These are phyloP conservation scores for Ogataea hybrid DNA, from an alignment of 1,139 yeast genomes.

Conservation along the genomic window DNA sequence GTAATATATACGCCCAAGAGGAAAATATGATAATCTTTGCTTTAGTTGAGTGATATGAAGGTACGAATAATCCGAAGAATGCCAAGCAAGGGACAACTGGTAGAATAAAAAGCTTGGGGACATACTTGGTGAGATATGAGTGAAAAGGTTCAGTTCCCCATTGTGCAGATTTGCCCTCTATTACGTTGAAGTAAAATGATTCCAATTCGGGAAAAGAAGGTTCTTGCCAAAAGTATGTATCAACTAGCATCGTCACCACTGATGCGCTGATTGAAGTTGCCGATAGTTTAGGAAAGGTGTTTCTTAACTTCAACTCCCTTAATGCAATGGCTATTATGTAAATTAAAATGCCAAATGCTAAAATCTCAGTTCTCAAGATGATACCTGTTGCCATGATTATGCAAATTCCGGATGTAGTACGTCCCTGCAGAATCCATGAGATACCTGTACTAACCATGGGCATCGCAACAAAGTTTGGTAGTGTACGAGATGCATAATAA, in stretches of 20 bases:
- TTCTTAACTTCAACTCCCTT: slow-evolving; percentile 43
- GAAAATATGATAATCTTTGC: slow-evolving; percentile 44
- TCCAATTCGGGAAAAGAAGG: slow-evolving; percentile 65
- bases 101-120: slow-evolving; percentile 55
- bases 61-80: slow-evolving; percentile 41
- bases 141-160: slow-evolving; percentile 86
- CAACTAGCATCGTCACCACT: slow-evolving; percentile 49
- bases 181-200: slow-evolving; percentile 70
- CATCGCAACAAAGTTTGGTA: slow-evolving; percentile 84
- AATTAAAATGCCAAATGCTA: slow-evolving; percentile 54
- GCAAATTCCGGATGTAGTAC: slow-evolving; percentile 46
- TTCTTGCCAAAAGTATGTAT: slow-evolving; percentile 72
- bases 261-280: slow-evolving; percentile 60
- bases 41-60: slow-evolving; percentile 36
- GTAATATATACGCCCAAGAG: slow-evolving; percentile 49
- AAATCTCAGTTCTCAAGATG: slow-evolving; percentile 73
- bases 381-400: slow-evolving; percentile 63
- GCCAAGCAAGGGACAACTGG: slow-evolving; percentile 55
- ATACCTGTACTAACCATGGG: slow-evolving; percentile 67
- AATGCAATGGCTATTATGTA: slow-evolving; percentile 40
- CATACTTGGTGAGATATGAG: slow-evolving; percentile 62
- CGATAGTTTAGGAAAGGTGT: slow-evolving; percentile 40
- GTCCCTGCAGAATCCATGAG: slow-evolving; percentile 49
- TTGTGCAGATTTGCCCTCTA: slow-evolving; percentile 64
- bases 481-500: slow-evolving; percentile 73